Percentiles rank a stretch among this genome's conserved stretches.
phyloP scores from a whole-genome alignment of 2,329 filamentous ascomycete species.

The Aspergillus japonicus region DNA sequence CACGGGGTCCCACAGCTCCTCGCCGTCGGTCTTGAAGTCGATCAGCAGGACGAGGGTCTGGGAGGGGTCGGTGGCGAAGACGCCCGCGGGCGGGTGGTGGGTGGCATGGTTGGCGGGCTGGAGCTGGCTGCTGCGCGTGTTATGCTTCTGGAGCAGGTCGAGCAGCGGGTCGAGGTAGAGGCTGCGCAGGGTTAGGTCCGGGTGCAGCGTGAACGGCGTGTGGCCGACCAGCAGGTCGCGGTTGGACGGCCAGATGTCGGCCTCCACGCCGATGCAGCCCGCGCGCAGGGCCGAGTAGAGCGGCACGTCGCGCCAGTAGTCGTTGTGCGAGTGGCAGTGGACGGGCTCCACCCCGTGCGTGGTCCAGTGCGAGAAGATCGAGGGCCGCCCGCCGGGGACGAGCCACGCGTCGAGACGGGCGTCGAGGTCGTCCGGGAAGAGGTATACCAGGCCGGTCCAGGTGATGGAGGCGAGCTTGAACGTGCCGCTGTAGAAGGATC shows the following conservation, averaged over 20 bases:
- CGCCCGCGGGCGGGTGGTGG: conserved; percentile 42
- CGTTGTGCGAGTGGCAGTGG: conserved; percentile 67
- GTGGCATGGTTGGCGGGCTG: not conserved
- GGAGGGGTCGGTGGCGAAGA: conserved; percentile 55
- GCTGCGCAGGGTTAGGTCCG: conserved; percentile 57
- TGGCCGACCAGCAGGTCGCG: conserved; percentile 65
- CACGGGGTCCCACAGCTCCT: conserved; percentile 28
- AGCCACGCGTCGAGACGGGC: conserved; percentile 10
- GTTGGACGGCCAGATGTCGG: conserved; percentile 65
- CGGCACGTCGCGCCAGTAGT: conserved; percentile 66
- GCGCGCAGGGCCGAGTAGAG: conserved; percentile 61
- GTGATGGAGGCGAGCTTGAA: conserved; percentile 4
- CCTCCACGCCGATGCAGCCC: conserved; percentile 65
- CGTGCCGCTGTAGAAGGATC: not conserved
- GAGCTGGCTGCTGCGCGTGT: conserved; percentile 34
- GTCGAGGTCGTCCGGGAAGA: conserved; percentile 10
- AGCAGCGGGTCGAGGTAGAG: conserved; percentile 67
- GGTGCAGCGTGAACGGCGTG: conserved; percentile 53
- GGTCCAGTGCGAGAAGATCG: conserved; percentile 12
- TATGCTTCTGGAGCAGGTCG: conserved; percentile 56
- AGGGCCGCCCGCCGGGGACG: conserved; percentile 5
- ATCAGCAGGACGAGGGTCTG: conserved; percentile 64
- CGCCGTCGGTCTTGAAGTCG: conserved; percentile 64
- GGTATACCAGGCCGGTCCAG: not conserved
- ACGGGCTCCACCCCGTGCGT: conserved; percentile 51